Evolutionary conservation across 306 rosid species (phyloP), one percentile per base, ranked within the genome.

Genomic region (Nissolia schottii): DNA sequence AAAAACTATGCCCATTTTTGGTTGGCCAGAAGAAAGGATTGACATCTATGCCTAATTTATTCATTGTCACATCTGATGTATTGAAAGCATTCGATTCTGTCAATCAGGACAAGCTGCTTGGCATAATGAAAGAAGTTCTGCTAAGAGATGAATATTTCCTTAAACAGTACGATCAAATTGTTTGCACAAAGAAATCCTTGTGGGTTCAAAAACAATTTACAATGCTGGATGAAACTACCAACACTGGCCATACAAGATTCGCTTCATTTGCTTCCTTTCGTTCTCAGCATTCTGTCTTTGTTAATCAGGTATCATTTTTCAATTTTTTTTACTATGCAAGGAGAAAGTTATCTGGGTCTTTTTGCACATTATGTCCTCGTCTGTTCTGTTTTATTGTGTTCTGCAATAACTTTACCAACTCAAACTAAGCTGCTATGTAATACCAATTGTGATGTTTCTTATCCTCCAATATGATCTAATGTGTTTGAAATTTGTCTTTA

Each of bases 41-140:
- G 50, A 43, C 67, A 29, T 9, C 60, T 55, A 54, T 73, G 79
- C 90, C 97, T 40, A 70, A 51, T 22, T 64, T 86, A 3, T 93
- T 72, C 61, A 80, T 93, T 56, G 86, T 93, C 7, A 87, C 86
- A 6, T 87, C 97, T 78, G 98, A 93, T 73, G 98, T 91, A 66
- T 76, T 77, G 56, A 91, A 83, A 74, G 98, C 97, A 43, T 93
- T 90, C 75, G 97, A 93, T 87, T 86, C 88, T 28, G 65, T 93
- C 73, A 80, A 86, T 84, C 97, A 91, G 68, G 87, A 89, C 40
- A 89, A 87, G 76, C 91, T 93, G 71, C 93, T 90, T 71, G 41
- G 43, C 76, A 84, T 91, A 34, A 64, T 93, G 79, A 76, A 80
- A 69, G 80, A 80, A 24, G 64, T 87, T 53, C 54, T 91, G 5